Percentiles rank a stretch among this genome's conserved stretches.
Conservation (phyloP, 2,329 filamentous ascomycete species). For the Endoconidiophora laricicola region DNA sequence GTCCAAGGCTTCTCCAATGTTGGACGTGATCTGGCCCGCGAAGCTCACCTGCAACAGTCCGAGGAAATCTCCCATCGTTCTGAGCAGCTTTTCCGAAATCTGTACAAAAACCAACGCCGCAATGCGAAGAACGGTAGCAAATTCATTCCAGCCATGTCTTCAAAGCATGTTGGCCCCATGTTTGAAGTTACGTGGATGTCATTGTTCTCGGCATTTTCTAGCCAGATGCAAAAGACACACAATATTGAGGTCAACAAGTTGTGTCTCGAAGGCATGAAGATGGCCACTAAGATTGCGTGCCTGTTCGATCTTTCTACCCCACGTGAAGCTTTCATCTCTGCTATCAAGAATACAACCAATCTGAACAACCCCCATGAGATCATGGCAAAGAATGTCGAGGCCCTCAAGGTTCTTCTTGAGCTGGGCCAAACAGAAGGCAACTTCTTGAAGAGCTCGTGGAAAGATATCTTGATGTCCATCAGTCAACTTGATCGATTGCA, state of each 20-base stretch:
- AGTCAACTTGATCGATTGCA: slow-evolving; percentile 92
- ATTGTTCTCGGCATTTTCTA: slow-evolving; percentile 85
- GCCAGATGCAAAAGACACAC: slow-evolving; percentile 81
- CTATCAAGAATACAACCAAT: slow-evolving; percentile 84
- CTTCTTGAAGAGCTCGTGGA: slow-evolving; percentile 76
- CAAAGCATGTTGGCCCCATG: slow-evolving; percentile 93
- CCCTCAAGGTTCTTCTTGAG: slow-evolving; percentile 78
- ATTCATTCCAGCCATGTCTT: slow-evolving; percentile 87
- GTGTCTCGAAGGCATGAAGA: slow-evolving; percentile 88
- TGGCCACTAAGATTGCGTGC: slow-evolving; percentile 85
- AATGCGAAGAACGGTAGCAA: slow-evolving; percentile 53
- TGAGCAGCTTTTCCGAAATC: slow-evolving; percentile 78
- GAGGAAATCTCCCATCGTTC: slow-evolving; percentile 68
- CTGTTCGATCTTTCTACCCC: slow-evolving; percentile 88
- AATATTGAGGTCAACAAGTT: slow-evolving; percentile 83
- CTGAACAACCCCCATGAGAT: slow-evolving; percentile 92
- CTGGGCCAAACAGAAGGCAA: slow-evolving; percentile 89
- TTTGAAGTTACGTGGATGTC: slow-evolving; percentile 99
- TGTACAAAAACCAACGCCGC: slow-evolving; percentile 76
- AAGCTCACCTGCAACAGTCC: slow-evolving; percentile 87
- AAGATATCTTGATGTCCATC: slow-evolving; percentile 86
- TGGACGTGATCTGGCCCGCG: slow-evolving; percentile 76
- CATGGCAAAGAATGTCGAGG: slow-evolving; percentile 89
- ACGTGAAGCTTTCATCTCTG: slow-evolving; percentile 84
- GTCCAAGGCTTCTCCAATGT: slow-evolving; percentile 84